phyloP scores from a whole-genome alignment of 2,329 filamentous ascomycete genomes.

The Xylaria sp. region DNA sequence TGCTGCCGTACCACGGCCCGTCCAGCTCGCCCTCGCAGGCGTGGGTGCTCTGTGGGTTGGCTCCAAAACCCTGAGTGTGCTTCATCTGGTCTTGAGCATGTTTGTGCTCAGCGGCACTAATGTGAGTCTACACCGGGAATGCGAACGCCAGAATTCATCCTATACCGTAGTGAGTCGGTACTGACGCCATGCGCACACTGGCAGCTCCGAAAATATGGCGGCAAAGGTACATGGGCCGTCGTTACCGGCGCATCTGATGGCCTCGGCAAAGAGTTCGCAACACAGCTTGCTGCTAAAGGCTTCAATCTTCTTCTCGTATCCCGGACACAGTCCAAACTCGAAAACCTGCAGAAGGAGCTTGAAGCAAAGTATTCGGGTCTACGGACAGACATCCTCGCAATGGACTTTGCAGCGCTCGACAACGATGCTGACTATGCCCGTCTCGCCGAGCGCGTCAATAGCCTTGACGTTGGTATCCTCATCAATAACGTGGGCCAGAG shows the following conservation, averaged over 20 bases:
- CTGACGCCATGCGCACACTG: conserved; percentile 38
- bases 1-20: conserved; percentile 56
- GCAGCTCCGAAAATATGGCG: conserved; percentile 89
- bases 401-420: conserved; percentile 86
- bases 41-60: conserved; percentile 70
- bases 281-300: conserved; percentile 88
- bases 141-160: too few species aligned
- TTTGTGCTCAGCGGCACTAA: conserved; percentile 75
- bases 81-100: conserved; percentile 71
- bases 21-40: conserved; percentile 61
- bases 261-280: conserved; percentile 94
- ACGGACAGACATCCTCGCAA: conserved; percentile 81
- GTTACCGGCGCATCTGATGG: conserved; percentile 96
- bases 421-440: conserved; percentile 81
- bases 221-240: conserved; percentile 92
- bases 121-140: conserved; percentile 55
- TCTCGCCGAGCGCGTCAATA: conserved; percentile 74
- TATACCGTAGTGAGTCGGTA: conserved; percentile 1
- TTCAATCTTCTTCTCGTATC: conserved; percentile 97
- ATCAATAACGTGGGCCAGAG: conserved; percentile 98
- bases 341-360: conserved; percentile 80
- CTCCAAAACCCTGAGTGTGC: conserved; percentile 66
- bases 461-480: conserved; percentile 84
- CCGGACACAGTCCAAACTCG: conserved; percentile 92
- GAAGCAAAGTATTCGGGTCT: conserved; percentile 74